A percentile compares a stretch with the other conserved stretches of the same genome.
Evolutionary conservation across 495 filamentous ascomycete genomes (phyloP).

Genomic region (Tricharina praecox): DNA sequence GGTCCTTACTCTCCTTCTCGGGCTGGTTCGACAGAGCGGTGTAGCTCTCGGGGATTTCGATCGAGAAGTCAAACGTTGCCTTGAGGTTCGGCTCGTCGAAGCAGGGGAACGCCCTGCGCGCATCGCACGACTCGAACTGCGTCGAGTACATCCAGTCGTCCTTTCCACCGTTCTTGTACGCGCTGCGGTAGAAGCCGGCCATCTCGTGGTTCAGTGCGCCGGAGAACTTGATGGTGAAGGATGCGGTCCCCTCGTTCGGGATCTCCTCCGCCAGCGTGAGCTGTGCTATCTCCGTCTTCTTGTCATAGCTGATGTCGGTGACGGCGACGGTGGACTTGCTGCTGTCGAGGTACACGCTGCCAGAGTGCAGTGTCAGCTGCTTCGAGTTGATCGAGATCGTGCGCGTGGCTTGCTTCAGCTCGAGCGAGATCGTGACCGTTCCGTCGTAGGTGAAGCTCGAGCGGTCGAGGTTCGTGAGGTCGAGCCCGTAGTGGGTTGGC

Average conservation of each 20-base stretch:
- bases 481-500: slow-evolving; percentile 70
- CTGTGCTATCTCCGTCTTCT: slow-evolving; percentile 58
- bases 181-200: slow-evolving; percentile 90
- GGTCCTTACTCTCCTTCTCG: slow-evolving; percentile 41
- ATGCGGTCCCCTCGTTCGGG: slow-evolving; percentile 40
- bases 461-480: slow-evolving; percentile 61
- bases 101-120: slow-evolving; percentile 83
- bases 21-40: slow-evolving; percentile 92
- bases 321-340: slow-evolving; percentile 34
- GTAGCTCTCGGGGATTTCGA: slow-evolving; percentile 75
- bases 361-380: slow-evolving; percentile 17
- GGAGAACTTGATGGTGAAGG: slow-evolving; percentile 57
- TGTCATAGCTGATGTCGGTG: slow-evolving; percentile 47
- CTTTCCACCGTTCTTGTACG: slow-evolving; percentile 68
- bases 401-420: slow-evolving; percentile 12
- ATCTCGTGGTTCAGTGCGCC: slow-evolving; percentile 67
- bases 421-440: slow-evolving; percentile 42
- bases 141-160: slow-evolving; percentile 82
- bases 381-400: slow-evolving; percentile 21
- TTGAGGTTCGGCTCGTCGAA: slow-evolving; percentile 97
- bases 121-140: slow-evolving; percentile 94
- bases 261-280: slow-evolving; percentile 54
- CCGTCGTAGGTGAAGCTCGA: slow-evolving; percentile 69
- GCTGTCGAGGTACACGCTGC: slow-evolving; percentile 11
- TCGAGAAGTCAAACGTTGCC: slow-evolving; percentile 79